Base-by-base conservation (phyloP, 1,139 yeast species). In the Candida sanyaensis region DNA sequence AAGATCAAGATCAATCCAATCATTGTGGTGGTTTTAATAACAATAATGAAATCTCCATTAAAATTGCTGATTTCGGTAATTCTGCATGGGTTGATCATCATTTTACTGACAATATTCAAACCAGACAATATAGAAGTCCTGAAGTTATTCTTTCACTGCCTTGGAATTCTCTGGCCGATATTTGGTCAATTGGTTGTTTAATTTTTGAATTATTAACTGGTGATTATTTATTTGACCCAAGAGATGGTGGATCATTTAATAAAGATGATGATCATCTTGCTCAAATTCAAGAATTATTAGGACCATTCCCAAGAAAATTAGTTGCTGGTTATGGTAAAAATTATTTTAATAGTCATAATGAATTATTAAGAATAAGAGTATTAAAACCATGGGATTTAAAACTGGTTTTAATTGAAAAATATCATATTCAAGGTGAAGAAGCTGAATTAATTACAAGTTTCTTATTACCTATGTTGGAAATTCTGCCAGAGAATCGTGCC, bases 251-350 rank as follows among this genome's bases (percentile, higher is more conserved):
- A 46, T 60, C 65, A 12, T 88, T 85, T 61, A 68, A 77, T 50
- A 86, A 87, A 61, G 91, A 88, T 62, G 96, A 89, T 57, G 96
- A 89, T 64, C 96, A 89, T 64, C 65, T 89, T 55, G 96, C 96
- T 0, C 96, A 88, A 61, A 83, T 86, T 26, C 77, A 86, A 36
- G 93, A 86, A 60, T 65, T 86, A 12, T 65, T 84, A 42, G 88
- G 90, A 5, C 71, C 70, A 26, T 74, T 82, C 41, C 90, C 92
- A 13, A 28, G 2, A 50, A 71, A 1, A 70, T 72, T 33, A 71
- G 81, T 50, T 72, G 64, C 57, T 69, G 84, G 43, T 63, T 69
- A 34, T 74, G 77, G 53, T 84, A 89, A 48, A 73, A 73, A 55
- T 73, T 74, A 49, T 68, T 36, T 36, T 9, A 36, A 36, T 36